Evolutionary conservation across 2,329 filamentous ascomycete species (phyloP).

Genomic region (Aspergillus novoparasiticus): DNA sequence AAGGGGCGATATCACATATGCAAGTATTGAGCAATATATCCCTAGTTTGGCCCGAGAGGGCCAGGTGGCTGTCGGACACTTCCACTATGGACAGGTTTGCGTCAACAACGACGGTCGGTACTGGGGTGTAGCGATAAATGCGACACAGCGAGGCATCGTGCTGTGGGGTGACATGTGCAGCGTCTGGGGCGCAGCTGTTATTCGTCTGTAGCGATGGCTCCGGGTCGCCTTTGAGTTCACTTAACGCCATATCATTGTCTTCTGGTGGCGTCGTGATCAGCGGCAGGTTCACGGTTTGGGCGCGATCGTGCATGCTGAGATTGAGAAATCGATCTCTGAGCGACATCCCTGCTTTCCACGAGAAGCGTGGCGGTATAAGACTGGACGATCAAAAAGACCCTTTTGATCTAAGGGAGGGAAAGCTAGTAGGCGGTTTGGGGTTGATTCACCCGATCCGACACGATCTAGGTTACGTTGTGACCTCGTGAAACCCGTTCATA

Average conservation of each 20-base stretch:
- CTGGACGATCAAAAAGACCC: background rate
- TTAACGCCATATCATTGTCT: slow-evolving; percentile 16
- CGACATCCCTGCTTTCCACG: slow-evolving; percentile 15
- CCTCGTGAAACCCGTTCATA: background rate
- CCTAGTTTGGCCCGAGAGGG: slow-evolving; percentile 34
- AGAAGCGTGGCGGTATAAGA: background rate
- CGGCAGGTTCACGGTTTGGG: slow-evolving; percentile 19
- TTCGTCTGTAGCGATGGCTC: background rate
- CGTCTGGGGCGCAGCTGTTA: background rate
- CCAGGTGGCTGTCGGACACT: slow-evolving; percentile 48
- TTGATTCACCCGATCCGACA: background rate
- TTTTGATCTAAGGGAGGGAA: background rate
- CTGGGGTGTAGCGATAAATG: slow-evolving; percentile 36
- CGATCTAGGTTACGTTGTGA: background rate
- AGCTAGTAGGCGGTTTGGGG: background rate
- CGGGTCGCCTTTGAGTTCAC: slow-evolving; percentile 1
- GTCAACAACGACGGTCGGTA: slow-evolving; percentile 44
- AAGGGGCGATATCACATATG: slow-evolving; percentile 44
- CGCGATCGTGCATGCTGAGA: slow-evolving; percentile 20
- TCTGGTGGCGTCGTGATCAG: slow-evolving; percentile 29
- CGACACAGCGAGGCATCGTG: slow-evolving; percentile 19
- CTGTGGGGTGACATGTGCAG: background rate
- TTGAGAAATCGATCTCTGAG: slow-evolving; percentile 28
- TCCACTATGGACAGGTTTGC: slow-evolving; percentile 40
- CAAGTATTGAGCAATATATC: slow-evolving; percentile 39